phyloP scores from a whole-genome alignment of 768 basidiomycete genomes.

The Serendipita sp. region DNA sequence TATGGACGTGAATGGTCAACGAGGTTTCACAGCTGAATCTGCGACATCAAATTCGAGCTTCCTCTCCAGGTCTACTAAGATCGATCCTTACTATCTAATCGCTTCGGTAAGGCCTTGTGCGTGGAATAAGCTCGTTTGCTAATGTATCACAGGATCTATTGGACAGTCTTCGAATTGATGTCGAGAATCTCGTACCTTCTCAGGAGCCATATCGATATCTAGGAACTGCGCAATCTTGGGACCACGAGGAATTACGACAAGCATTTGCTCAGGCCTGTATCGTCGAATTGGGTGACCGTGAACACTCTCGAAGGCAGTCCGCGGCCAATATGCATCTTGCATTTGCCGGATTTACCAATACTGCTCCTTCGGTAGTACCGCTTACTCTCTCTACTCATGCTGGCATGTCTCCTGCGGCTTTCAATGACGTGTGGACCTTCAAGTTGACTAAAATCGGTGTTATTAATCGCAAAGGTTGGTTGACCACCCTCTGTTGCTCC shows the following conservation, averaged over 20 bases:
- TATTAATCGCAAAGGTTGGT: constrained; percentile 50
- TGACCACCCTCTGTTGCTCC: not conserved
- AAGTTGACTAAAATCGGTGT: constrained; percentile 69
- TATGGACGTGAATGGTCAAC: constrained; percentile 46
- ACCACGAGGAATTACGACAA: constrained; percentile 46
- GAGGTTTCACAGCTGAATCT: constrained; percentile 25
- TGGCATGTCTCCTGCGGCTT: constrained; percentile 13
- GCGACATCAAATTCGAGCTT: constrained; percentile 19
- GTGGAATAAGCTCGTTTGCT: constrained; percentile 8
- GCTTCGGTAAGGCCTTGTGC: constrained; percentile 38
- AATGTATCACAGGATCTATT: constrained; percentile 39
- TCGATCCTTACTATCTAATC: constrained; percentile 89
- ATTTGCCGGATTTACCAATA: constrained; percentile 12
- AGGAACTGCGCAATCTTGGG: constrained; percentile 50
- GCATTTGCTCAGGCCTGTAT: constrained; percentile 45
- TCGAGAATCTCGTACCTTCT: constrained; percentile 39
- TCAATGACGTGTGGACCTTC: constrained; percentile 22
- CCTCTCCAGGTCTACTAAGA: constrained; percentile 45
- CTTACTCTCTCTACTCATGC: constrained; percentile 11
- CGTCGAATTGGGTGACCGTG: constrained; percentile 37
- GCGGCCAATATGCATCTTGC: not conserved
- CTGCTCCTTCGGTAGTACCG: constrained; percentile 11
- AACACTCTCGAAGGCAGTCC: constrained; percentile 28
- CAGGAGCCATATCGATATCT: constrained; percentile 49
- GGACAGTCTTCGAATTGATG: constrained; percentile 49